phyloP scores from a whole-genome alignment of 805 yeast species.

The Wickerhamiella cacticola region DNA sequence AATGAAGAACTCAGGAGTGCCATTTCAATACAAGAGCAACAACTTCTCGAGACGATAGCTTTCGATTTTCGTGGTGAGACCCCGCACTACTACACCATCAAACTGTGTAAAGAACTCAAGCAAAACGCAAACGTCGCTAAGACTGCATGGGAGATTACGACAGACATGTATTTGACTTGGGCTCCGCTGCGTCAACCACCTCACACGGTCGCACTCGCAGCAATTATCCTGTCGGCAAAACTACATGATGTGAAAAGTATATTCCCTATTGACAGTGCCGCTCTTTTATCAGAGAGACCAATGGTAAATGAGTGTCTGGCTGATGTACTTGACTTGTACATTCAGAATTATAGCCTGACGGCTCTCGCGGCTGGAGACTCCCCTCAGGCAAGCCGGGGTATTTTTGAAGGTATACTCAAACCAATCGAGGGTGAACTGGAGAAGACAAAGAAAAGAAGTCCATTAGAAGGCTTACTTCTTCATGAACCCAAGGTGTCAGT shows the following conservation, averaged over 20 bases:
- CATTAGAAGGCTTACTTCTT: neutral
- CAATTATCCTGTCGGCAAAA: constrained; percentile 48
- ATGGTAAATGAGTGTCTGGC: constrained; percentile 38
- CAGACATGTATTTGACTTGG: constrained; percentile 61
- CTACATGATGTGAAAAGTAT: constrained; percentile 26
- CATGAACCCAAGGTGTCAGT: constrained; percentile 4
- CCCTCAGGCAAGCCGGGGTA: neutral
- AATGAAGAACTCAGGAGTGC: constrained; percentile 9
- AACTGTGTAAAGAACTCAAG: constrained; percentile 41
- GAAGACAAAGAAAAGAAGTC: neutral
- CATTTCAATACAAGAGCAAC: constrained; percentile 47
- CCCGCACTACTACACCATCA: constrained; percentile 54
- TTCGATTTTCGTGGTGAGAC: constrained; percentile 68
- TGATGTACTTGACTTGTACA: constrained; percentile 48
- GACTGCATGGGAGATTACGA: constrained; percentile 63
- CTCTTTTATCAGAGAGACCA: constrained; percentile 20
- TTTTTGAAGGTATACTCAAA: neutral
- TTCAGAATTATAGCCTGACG: constrained; percentile 42
- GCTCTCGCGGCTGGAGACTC: constrained; percentile 32
- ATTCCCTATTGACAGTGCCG: constrained; percentile 27
- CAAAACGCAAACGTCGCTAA: constrained; percentile 39
- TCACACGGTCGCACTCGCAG: constrained; percentile 61
- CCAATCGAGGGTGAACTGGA: constrained; percentile 8
- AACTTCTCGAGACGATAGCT: constrained; percentile 59
- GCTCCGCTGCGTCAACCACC: constrained; percentile 58